Evolutionary conservation across 2,329 filamentous ascomycete genomes (phyloP).

Genomic region (Fusarium marasasianum): DNA sequence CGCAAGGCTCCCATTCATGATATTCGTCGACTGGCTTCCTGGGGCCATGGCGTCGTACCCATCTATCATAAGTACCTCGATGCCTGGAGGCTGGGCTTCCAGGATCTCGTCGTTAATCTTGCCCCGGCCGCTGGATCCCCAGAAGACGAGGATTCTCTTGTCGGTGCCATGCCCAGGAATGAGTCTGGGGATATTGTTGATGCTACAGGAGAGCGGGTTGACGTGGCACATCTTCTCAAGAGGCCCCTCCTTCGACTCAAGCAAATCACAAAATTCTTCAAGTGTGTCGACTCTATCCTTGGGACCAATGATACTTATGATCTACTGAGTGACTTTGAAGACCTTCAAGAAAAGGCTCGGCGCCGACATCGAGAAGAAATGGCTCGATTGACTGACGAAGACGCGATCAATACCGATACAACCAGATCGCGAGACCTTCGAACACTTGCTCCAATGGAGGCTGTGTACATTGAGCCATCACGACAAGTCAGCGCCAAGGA

Average conservation of each 20-base stretch:
- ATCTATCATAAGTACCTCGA: constrained; percentile 87
- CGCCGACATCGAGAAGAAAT: constrained; percentile 70
- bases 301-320: constrained; percentile 58
- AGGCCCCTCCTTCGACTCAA: constrained; percentile 88
- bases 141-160: constrained; percentile 69
- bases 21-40: constrained; percentile 75
- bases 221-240: constrained; percentile 93
- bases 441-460: constrained; percentile 76
- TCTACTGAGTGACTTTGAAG: constrained; percentile 66
- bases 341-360: constrained; percentile 79
- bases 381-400: constrained; percentile 82
- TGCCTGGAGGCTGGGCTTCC: constrained; percentile 92
- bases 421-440: constrained; percentile 81
- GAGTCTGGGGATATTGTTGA: constrained; percentile 74
- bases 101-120: constrained; percentile 93
- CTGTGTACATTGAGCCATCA: constrained; percentile 76
- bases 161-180: constrained; percentile 68
- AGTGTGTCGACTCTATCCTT: constrained; percentile 67
- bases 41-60: constrained; percentile 81
- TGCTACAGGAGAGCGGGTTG: constrained; percentile 85
- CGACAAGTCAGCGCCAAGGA: constrained; percentile 91
- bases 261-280: constrained; percentile 84
- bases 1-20: constrained; percentile 80
- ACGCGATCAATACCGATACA: constrained; percentile 83
- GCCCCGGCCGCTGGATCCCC: constrained; percentile 68